Evolutionary conservation across 495 filamentous ascomycete species (phyloP).

Genomic region (Neurospora terricola): DNA sequence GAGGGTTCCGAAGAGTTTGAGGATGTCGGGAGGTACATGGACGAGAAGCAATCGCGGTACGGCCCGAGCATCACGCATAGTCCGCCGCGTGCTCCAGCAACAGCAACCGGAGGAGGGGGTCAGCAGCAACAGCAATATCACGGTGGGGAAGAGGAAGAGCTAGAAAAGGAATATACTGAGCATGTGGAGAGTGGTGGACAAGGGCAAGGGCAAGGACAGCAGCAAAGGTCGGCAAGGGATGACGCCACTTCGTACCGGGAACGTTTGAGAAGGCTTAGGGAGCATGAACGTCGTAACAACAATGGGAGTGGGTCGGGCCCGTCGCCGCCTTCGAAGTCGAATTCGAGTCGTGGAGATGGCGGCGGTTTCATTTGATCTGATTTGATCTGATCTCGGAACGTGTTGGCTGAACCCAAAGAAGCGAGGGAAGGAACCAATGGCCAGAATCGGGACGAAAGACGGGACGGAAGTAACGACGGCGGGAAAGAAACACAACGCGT

Average conservation of each 20-base stretch:
- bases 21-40: constrained; percentile 17
- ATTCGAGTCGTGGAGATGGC: neutral
- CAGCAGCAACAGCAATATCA: neutral
- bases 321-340: neutral
- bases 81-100: constrained; percentile 3
- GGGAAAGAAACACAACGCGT: neutral
- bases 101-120: neutral
- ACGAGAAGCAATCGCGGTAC: constrained; percentile 29
- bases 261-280: neutral
- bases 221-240: neutral
- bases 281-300: neutral
- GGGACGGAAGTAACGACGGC: no score
- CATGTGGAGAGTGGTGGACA: neutral
- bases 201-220: neutral
- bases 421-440: no score
- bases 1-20: constrained; percentile 19
- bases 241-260: neutral
- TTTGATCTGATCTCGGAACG: neutral
- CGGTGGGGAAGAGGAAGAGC: neutral
- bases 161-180: neutral
- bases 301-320: neutral
- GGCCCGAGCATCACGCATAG: constrained; percentile 32
- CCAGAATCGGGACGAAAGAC: no score
- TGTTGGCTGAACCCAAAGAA: no score
- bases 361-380: neutral